These are phyloP conservation scores for Saccharomyces mikatae DNA, from an alignment of 805 yeast genomes.

Conservation along the genomic window DNA sequence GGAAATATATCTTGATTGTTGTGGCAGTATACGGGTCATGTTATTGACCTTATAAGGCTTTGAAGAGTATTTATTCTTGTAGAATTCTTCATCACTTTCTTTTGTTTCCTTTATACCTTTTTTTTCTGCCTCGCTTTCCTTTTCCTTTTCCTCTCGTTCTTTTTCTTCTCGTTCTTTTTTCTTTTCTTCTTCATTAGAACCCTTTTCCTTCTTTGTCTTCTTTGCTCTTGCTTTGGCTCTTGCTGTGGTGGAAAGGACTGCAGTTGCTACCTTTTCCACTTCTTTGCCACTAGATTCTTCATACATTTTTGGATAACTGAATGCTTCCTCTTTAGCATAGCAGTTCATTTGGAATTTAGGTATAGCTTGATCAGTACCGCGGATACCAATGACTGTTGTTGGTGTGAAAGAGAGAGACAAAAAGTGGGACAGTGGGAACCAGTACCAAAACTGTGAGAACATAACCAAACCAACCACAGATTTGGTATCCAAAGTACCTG, in stretches of 20 bases:
- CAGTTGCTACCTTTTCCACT: constrained; percentile 84
- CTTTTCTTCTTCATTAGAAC: constrained; percentile 33
- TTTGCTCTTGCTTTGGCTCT: constrained; percentile 90
- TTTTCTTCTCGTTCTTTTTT: constrained; percentile 24
- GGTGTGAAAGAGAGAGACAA: constrained; percentile 86
- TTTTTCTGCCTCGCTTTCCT: constrained; percentile 22
- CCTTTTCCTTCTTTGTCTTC: constrained; percentile 47
- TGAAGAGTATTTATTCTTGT: constrained; percentile 46
- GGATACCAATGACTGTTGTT: constrained; percentile 81
- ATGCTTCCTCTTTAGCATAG: constrained; percentile 68
- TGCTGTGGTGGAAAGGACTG: constrained; percentile 87
- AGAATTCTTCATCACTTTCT: constrained; percentile 26
- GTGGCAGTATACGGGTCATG: constrained; percentile 82
- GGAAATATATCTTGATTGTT: constrained; percentile 75
- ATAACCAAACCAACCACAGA: constrained; percentile 88
- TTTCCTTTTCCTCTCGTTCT: constrained; percentile 21
- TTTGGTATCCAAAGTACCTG: constrained; percentile 82
- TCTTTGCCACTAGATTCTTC: constrained; percentile 74
- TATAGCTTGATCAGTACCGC: constrained; percentile 66
- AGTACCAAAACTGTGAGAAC: constrained; percentile 92
- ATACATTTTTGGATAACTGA: constrained; percentile 82
- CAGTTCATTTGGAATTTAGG: constrained; percentile 79
- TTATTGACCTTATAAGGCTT: constrained; percentile 66
- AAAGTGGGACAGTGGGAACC: constrained; percentile 97
- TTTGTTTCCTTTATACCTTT: constrained; percentile 11